These are phyloP conservation scores for Cudoniella acicularis DNA, from an alignment of 495 filamentous ascomycete species.

Conservation along the genomic window DNA sequence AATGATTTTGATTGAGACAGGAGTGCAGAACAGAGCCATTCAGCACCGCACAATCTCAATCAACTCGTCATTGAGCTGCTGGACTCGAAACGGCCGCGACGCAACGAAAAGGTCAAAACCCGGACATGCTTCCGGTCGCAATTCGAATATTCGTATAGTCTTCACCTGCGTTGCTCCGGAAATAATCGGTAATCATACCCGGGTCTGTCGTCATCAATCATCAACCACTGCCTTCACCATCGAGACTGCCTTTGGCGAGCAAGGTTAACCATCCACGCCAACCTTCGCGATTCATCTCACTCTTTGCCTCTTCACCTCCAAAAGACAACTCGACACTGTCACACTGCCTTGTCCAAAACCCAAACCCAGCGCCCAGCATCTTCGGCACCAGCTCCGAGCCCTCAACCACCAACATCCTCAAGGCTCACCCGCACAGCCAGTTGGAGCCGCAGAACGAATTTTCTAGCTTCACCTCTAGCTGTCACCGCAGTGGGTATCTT, in stretches of 20 bases:
- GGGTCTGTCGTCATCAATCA: too few species aligned
- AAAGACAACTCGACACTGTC: constrained; percentile 1
- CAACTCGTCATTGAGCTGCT: too few species aligned
- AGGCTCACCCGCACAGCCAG: neutral
- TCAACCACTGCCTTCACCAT: neutral
- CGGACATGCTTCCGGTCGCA: too few species aligned
- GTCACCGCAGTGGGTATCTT: neutral
- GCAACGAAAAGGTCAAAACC: too few species aligned
- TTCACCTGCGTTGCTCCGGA: too few species aligned
- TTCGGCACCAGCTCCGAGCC: constrained; percentile 5
- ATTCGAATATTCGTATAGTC: too few species aligned
- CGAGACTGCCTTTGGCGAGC: neutral
- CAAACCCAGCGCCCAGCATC: neutral
- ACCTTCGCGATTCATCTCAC: neutral
- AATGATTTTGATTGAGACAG: neutral
- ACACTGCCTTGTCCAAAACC: too few species aligned
- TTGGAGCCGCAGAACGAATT: neutral
- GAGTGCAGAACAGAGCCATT: too few species aligned
- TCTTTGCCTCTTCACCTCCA: neutral
- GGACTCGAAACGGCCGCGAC: too few species aligned
- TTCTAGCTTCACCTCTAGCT: neutral
- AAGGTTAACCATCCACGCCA: neutral
- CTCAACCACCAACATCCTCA: neutral
- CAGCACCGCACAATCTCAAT: too few species aligned
- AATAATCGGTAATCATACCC: too few species aligned